Base-by-base conservation (phyloP, 345 rosid genomes). In the Rhizophora mangle region DNA sequence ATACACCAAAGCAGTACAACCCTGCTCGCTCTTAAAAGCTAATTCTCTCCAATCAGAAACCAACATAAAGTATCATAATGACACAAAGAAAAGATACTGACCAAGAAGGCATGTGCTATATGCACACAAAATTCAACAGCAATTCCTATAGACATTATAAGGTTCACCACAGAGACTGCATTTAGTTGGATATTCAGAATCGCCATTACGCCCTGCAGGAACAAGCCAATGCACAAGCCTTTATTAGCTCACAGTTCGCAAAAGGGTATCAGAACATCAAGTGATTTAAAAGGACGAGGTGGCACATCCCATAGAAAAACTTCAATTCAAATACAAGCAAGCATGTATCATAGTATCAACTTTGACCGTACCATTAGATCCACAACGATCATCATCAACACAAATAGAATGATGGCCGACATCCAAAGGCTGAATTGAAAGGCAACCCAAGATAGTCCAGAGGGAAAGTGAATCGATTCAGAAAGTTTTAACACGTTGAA, bases 121-220 rank as follows among this genome's bases (percentile, higher is more conserved):
- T 95, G 98, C 77, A 95, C 96, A 61, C 98, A 95, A 72, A 95
- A 95, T 87, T 95, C 99, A 27, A 95, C 96, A 6, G 96, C 92
- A 62, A 92, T 92, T 67, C 99, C 98, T 31, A 92, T 95, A 27
- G 99, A 82, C 99, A 95, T 90, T 68, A 95, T 80, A 69, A 95
- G 89, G 84, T 95, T 95, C 52, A 92, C 99, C 46, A 95, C 96
- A 0, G 99, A 95, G 43, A 95, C 74, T 32, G 99, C 99, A 64
- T 95, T 95, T 67, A 95, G 85, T 83, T 95, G 99, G 74, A 95
- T 92, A 58, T 77, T 70, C 64, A 95, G 83, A 72, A 92, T 79
- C 46, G 96, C 96, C 98, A 95, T 95, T 64, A 95, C 87, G 19
- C 99, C 99, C 99, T 95, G 88, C 55, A 71, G 70, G n/a, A 60